Evolutionary conservation across 2,329 filamentous ascomycete species (phyloP).

Genomic region (Bisporella sp.): DNA sequence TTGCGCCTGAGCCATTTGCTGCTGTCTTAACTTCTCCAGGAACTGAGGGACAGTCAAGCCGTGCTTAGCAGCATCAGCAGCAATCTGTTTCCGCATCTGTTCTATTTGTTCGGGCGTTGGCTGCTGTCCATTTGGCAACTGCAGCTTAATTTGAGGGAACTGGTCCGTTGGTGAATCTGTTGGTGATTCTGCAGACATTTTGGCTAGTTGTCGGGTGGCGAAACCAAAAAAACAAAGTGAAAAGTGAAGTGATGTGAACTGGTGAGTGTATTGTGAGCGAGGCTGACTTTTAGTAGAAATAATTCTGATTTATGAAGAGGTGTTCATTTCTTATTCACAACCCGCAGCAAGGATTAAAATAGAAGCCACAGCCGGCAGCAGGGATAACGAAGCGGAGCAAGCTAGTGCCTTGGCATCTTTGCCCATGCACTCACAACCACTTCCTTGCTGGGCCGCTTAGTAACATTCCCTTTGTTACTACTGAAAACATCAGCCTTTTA

Average conservation of each 20-base stretch:
- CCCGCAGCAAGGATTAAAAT: no score
- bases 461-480: no score
- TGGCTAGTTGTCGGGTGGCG: not conserved
- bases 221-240: no score
- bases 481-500: no score
- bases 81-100: constrained; percentile 75
- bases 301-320: not conserved
- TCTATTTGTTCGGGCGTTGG: constrained; percentile 81
- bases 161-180: constrained; percentile 3
- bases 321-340: not conserved
- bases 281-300: no score
- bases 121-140: constrained; percentile 28
- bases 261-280: no score
- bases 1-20: constrained; percentile 46
- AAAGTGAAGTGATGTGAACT: no score
- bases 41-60: constrained; percentile 84
- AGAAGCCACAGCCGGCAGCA: no score
- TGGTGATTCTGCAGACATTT: not conserved
- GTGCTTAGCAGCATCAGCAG: constrained; percentile 73
- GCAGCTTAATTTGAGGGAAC: constrained; percentile 13
- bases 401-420: no score
- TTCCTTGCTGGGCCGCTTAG: no score
- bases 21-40: constrained; percentile 59
- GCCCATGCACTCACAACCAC: no score
- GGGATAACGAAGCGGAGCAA: no score